These are phyloP conservation scores for Aspergillus ostianus DNA, from an alignment of 495 filamentous ascomycete genomes.

Conservation along the genomic window DNA sequence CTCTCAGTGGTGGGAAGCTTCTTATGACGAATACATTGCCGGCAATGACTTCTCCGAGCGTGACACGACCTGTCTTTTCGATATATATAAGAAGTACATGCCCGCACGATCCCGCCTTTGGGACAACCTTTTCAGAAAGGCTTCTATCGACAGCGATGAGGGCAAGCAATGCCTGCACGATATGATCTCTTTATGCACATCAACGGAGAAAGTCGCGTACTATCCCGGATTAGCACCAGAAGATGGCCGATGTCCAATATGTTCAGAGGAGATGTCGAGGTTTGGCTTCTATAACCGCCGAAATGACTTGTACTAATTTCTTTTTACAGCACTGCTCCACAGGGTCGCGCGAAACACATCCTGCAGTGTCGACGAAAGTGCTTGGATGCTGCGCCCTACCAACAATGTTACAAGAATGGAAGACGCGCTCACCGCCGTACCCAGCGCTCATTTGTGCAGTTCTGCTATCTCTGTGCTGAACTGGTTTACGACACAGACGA, in stretches of 20 bases:
- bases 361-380: conserved; percentile 20
- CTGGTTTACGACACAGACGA: conserved; percentile 6
- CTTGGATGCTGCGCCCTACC: conserved; percentile 19
- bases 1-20: conserved; percentile 21
- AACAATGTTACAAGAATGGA: conserved; percentile 23
- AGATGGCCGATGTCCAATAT: conserved; percentile 15
- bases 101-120: conserved; percentile 13
- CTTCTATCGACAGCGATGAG: conserved; percentile 17
- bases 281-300: background rate
- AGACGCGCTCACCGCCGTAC: conserved; percentile 21
- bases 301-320: conserved; percentile 4
- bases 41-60: conserved; percentile 17
- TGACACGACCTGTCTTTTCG: conserved; percentile 18
- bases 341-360: conserved; percentile 23
- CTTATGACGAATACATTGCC: conserved; percentile 21
- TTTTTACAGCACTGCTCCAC: conserved; percentile 12
- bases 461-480: conserved; percentile 20
- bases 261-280: conserved; percentile 6
- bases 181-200: conserved; percentile 19
- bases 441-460: conserved; percentile 18
- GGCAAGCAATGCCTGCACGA: conserved; percentile 19
- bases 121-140: conserved; percentile 16
- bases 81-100: conserved; percentile 23
- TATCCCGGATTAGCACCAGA: conserved; percentile 15
- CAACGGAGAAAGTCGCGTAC: conserved; percentile 17